Conservation (phyloP, 495 filamentous ascomycete species). For the Alectoria sarmentosa region DNA sequence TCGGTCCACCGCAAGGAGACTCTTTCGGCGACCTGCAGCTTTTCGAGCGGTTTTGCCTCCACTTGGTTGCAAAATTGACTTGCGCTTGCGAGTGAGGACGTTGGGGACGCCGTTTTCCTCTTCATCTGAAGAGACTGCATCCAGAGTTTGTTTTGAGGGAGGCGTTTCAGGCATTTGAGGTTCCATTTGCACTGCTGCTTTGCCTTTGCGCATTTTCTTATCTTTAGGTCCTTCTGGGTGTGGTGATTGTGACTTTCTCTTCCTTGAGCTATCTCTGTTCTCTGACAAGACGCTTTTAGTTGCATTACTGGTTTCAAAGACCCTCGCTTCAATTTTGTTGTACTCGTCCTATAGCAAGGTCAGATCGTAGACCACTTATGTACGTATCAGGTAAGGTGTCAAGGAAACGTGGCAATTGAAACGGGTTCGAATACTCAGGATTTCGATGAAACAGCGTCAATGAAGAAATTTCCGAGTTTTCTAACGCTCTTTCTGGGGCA, state of each 20-base stretch:
- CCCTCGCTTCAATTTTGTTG: constrained; percentile 31
- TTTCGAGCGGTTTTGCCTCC: constrained; percentile 42
- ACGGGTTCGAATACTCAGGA: no score
- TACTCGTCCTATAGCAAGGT: constrained; percentile 37
- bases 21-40: constrained; percentile 33
- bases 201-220: constrained; percentile 25
- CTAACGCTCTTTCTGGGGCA: no score
- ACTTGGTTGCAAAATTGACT: constrained; percentile 49
- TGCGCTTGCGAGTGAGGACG: constrained; percentile 31
- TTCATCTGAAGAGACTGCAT: constrained; percentile 31
- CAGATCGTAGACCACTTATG: constrained; percentile 10
- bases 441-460: no score
- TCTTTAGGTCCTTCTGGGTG: not conserved
- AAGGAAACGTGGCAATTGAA: no score
- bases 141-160: constrained; percentile 25
- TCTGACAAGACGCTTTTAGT: not conserved
- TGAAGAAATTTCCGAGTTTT: no score
- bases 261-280: constrained; percentile 8
- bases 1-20: constrained; percentile 28
- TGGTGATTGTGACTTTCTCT: constrained; percentile 22
- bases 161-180: constrained; percentile 26
- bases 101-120: constrained; percentile 28
- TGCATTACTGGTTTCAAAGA: constrained; percentile 4
- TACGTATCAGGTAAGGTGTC: no score
- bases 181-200: constrained; percentile 14